phyloP scores from a whole-genome alignment of 441 rosid genomes.

The Eutrema salsugineum region DNA sequence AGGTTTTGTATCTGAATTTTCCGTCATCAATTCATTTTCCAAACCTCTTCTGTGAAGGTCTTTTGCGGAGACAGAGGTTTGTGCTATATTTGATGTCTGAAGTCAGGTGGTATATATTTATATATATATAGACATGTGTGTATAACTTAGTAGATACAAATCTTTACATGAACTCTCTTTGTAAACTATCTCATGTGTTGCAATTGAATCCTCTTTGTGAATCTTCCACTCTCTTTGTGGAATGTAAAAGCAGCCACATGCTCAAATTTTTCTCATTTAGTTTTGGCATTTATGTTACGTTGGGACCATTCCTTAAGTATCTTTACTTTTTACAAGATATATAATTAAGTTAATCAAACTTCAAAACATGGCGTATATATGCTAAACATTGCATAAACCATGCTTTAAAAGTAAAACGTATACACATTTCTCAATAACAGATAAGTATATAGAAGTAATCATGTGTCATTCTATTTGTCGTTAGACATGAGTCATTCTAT shows the following conservation, averaged over 20 bases:
- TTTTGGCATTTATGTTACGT: background rate
- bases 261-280: background rate
- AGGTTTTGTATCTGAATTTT: background rate
- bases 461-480: too few relatives aligned
- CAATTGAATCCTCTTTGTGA: conserved; percentile 6
- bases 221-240: background rate
- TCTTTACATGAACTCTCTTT: conserved; percentile 3
- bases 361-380: too few relatives aligned
- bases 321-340: background rate
- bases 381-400: too few relatives aligned
- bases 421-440: too few relatives aligned
- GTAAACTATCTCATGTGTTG: conserved; percentile 3
- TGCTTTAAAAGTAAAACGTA: too few relatives aligned
- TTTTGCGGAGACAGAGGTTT: conserved; percentile 7
- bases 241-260: background rate
- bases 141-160: conserved; percentile 24
- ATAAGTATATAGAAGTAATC: too few relatives aligned
- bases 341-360: background rate
- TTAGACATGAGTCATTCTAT: too few relatives aligned
- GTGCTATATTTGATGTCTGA: conserved; percentile 9
- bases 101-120: background rate
- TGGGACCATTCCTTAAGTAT: background rate
- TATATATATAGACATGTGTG: conserved; percentile 1
- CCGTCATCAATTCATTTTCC: conserved; percentile 10
- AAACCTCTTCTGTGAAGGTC: conserved; percentile 10